Percentiles rank a stretch among this genome's conserved stretches.
Evolutionary conservation across 2,329 filamentous ascomycete species (phyloP).

Genomic region (Helotiales sp.): DNA sequence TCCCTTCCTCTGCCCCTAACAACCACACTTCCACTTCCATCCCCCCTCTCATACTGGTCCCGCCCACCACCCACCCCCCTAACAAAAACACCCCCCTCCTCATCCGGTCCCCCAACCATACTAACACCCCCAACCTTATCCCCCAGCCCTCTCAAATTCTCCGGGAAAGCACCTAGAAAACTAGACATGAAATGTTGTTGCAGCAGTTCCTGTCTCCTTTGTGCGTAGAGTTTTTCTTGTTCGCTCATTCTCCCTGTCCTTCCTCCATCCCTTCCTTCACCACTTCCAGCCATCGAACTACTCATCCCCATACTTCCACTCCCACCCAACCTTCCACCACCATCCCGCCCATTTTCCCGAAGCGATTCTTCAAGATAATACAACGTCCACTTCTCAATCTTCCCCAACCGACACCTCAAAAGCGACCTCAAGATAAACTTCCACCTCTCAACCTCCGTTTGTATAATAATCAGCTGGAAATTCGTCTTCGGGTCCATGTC

Average conservation of each 20-base stretch:
- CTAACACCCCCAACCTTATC: slow-evolving; percentile 85
- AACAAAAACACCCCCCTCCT: slow-evolving; percentile 81
- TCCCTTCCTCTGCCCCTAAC: slow-evolving; percentile 70
- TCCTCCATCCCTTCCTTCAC: too few relatives aligned
- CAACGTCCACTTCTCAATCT: slow-evolving; percentile 78
- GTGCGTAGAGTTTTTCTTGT: too few relatives aligned
- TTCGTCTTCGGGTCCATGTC: slow-evolving; percentile 89
- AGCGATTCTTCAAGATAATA: too few relatives aligned
- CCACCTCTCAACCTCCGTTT: slow-evolving; percentile 92
- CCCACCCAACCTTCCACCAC: too few relatives aligned
- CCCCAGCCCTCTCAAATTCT: slow-evolving; percentile 78
- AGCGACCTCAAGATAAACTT: slow-evolving; percentile 88
- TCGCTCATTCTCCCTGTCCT: too few relatives aligned
- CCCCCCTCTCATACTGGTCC: slow-evolving; percentile 64
- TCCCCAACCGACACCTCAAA: slow-evolving; percentile 80
- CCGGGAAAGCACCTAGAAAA: slow-evolving; percentile 81
- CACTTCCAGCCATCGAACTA: too few relatives aligned
- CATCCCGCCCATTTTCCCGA: too few relatives aligned
- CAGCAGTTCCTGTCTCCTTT: slow-evolving; percentile 79
- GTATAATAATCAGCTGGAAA: slow-evolving; percentile 89
- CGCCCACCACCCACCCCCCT: slow-evolving; percentile 59
- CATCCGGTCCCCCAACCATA: slow-evolving; percentile 89
- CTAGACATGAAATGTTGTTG: slow-evolving; percentile 82
- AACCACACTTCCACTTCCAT: slow-evolving; percentile 80
- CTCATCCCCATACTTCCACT: too few relatives aligned